Percentiles rank a stretch among this genome's conserved stretches.
Conservation (phyloP, 331 rosid genomes). For the Saraca asoca region DNA sequence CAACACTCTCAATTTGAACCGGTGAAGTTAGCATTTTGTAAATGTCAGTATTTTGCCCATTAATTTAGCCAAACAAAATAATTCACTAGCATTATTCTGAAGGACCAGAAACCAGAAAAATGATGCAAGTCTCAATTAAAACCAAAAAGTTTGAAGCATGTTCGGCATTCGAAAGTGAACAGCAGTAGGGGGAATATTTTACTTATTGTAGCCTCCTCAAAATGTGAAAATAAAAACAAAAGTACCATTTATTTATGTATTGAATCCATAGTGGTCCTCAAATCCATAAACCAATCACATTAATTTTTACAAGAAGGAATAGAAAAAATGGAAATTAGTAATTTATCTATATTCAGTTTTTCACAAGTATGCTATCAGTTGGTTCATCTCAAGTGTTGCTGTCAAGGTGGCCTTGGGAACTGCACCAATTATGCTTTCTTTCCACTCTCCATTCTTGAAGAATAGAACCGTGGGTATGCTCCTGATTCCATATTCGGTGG, state of each 20-base stretch:
- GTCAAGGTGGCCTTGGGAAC: constrained; percentile 85
- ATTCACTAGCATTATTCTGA: too few species aligned
- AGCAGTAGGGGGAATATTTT: background rate
- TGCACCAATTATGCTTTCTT: constrained; percentile 83
- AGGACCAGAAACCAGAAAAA: too few species aligned
- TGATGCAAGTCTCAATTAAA: too few species aligned
- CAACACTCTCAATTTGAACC: too few species aligned
- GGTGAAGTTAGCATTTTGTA: too few species aligned
- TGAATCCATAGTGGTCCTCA: constrained; percentile 25
- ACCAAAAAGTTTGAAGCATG: too few species aligned
- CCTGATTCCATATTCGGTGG: constrained; percentile 77
- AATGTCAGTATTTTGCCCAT: too few species aligned
- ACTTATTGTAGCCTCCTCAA: constrained; percentile 30
- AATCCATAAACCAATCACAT: constrained; percentile 9
- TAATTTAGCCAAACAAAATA: too few species aligned
- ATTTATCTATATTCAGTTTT: constrained; percentile 20
- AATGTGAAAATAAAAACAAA: constrained; percentile 9
- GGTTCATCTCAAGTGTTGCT: constrained; percentile 61
- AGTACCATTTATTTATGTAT: constrained; percentile 22
- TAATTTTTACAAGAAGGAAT: constrained; percentile 27
- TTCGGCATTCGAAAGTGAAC: background rate
- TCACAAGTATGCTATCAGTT: background rate
- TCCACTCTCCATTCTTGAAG: constrained; percentile 81
- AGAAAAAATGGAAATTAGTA: constrained; percentile 30
- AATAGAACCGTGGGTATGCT: constrained; percentile 90